Evolutionary conservation across 345 rosid species (phyloP).

Genomic region (Citrus sinensis): DVS_A1.0 CM039162.1:15904001-15904500

Average conservation of each 20-base stretch:
- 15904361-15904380: slow-evolving; percentile 40
- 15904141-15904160: slow-evolving; percentile 53
- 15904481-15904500: slow-evolving; percentile 20
- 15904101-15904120: slow-evolving; percentile 60
- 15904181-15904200: slow-evolving; percentile 93
- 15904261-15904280: slow-evolving; percentile 48
- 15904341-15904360: too few relatives aligned
- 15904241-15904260: slow-evolving; percentile 79
- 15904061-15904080: slow-evolving; percentile 11
- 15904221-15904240: slow-evolving; percentile 58
- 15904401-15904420: slow-evolving; percentile 58
- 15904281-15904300: slow-evolving; percentile 23
- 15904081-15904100: slow-evolving; percentile 72
- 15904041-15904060: neutral
- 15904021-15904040: neutral
- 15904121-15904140: slow-evolving; percentile 63
- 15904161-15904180: slow-evolving; percentile 90
- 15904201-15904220: slow-evolving; percentile 73
- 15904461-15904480: slow-evolving; percentile 57
- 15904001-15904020: neutral
- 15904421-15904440: slow-evolving; percentile 76
- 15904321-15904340: too few relatives aligned
- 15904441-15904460: slow-evolving; percentile 87
- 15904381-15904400: slow-evolving; percentile 66
- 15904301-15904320: neutral